Evolutionary conservation across 192 early-diverging fungal species (phyloP).

Genomic region (Coemansia sp.): DNA sequence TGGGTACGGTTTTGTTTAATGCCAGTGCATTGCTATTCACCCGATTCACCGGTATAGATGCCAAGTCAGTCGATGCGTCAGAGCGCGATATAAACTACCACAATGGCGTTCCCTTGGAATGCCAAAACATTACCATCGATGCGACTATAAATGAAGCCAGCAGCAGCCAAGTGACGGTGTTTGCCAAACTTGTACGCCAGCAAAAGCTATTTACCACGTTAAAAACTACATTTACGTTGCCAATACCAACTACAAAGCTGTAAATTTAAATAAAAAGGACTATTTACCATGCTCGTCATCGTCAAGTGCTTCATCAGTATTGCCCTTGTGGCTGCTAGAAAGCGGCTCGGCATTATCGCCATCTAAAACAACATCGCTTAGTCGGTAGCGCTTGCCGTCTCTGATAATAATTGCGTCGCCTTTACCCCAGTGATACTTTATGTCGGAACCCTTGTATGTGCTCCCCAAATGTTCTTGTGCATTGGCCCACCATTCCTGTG

Average conservation of each 20-base stretch:
- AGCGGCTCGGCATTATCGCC: conserved; percentile 8
- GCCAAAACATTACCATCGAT: conserved; percentile 10
- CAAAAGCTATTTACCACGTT: conserved; percentile 14
- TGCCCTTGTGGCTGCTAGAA: background rate
- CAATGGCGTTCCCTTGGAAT: conserved; percentile 18
- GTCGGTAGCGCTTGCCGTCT: conserved; percentile 34
- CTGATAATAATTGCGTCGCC: conserved; percentile 33
- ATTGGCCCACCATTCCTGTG: conserved; percentile 51
- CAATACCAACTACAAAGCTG: conserved; percentile 11
- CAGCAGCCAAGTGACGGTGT: background rate
- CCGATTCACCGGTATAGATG: background rate
- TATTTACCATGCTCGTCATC: too few relatives aligned
- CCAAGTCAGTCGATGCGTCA: background rate
- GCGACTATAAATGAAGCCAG: conserved; percentile 10
- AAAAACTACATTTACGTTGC: conserved; percentile 23
- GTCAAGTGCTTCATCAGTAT: background rate
- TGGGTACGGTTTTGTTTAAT: conserved; percentile 31
- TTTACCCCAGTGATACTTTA: conserved; percentile 50
- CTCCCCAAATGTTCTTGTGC: conserved; percentile 36
- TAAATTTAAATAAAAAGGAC: background rate
- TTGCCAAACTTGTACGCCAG: conserved; percentile 13
- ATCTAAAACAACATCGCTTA: conserved; percentile 27
- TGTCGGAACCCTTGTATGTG: conserved; percentile 21
- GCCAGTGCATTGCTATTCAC: conserved; percentile 15
- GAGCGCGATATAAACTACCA: conserved; percentile 21